Conservation (phyloP, 1,139 yeast species). For the Nadsonia commutata region DNA sequence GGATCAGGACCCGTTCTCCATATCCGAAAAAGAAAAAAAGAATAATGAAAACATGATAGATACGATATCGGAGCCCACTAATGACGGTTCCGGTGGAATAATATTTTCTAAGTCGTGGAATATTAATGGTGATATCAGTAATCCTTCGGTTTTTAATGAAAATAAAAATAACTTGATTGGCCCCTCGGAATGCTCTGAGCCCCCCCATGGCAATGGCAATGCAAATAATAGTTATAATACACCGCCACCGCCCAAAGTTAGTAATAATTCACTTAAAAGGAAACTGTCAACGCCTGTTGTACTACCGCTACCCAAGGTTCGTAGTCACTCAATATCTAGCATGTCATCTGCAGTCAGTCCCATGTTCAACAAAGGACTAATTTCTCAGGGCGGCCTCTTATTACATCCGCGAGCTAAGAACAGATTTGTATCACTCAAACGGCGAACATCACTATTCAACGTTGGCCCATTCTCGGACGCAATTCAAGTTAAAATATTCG, state of each 20-base stretch:
- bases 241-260: too few species aligned
- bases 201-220: too few species aligned
- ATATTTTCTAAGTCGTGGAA: slow-evolving; percentile 10
- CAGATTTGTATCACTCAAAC: slow-evolving; percentile 21
- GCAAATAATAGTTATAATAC: too few species aligned
- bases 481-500: slow-evolving; percentile 37
- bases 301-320: background rate
- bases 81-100: background rate
- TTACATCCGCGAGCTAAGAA: slow-evolving; percentile 11
- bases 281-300: background rate
- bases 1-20: background rate
- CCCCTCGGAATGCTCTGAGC: too few species aligned
- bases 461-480: slow-evolving; percentile 48
- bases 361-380: background rate
- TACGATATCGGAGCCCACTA: background rate
- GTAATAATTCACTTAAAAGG: slow-evolving; percentile 1
- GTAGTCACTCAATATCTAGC: background rate
- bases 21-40: background rate
- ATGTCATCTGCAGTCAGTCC: background rate
- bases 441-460: slow-evolving; percentile 42
- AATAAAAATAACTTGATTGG: too few species aligned
- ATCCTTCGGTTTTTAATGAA: too few species aligned
- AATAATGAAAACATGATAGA: background rate
- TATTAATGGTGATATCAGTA: slow-evolving; percentile 8
- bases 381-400: slow-evolving; percentile 4